Evolutionary conservation across 2,329 filamentous ascomycete species (phyloP).

Genomic region (Cryphonectria nitschkei): DNA sequence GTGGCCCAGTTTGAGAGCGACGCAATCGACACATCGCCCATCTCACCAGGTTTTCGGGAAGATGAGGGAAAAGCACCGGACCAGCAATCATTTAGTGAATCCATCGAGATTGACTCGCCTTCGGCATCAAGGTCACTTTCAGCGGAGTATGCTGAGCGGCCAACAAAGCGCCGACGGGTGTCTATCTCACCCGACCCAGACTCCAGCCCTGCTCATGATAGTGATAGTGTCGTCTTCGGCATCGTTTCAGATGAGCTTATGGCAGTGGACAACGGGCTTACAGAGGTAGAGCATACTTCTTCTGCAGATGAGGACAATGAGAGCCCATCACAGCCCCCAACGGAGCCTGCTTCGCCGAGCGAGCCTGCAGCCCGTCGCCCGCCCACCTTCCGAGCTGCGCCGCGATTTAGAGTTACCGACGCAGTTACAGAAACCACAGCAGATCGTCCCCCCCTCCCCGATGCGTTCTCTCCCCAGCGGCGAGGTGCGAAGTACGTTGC

Average conservation of each 20-base stretch:
- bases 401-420: constrained; percentile 43
- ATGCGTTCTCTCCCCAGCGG: constrained; percentile 45
- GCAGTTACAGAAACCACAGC: constrained; percentile 22
- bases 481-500: constrained; percentile 42
- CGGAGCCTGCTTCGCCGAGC: constrained; percentile 15
- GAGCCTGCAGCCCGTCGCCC: constrained; percentile 30
- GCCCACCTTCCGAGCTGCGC: constrained; percentile 41
- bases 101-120: constrained; percentile 34
- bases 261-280: constrained; percentile 25
- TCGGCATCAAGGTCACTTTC: constrained; percentile 29
- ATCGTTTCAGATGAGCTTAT: constrained; percentile 29
- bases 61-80: neutral
- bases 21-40: constrained; percentile 36
- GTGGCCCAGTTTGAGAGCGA: constrained; percentile 30
- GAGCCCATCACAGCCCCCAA: constrained; percentile 10
- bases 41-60: constrained; percentile 17
- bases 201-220: neutral
- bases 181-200: constrained; percentile 37
- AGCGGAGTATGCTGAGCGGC: constrained; percentile 26
- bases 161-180: constrained; percentile 44
- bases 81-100: constrained; percentile 21
- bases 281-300: constrained; percentile 11
- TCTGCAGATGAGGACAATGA: constrained; percentile 12
- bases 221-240: neutral
- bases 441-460: constrained; percentile 38